Evolutionary conservation across 495 filamentous ascomycete species (phyloP).

Genomic region (Pyrenopolyporus hunteri): DNA sequence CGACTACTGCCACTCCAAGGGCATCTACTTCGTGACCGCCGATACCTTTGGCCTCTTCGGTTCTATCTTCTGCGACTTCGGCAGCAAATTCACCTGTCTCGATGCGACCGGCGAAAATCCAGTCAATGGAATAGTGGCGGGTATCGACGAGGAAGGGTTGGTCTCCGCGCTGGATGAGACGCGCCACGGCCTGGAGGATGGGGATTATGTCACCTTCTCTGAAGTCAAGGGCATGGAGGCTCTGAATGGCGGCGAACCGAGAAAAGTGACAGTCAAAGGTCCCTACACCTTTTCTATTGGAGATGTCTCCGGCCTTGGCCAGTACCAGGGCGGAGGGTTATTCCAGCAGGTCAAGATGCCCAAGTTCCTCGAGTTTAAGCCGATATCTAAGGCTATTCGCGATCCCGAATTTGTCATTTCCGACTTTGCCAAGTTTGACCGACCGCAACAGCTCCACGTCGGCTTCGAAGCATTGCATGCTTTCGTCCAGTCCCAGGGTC

Average conservation of each 20-base stretch:
- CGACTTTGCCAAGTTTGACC: slow-evolving; percentile 96
- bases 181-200: slow-evolving; percentile 93
- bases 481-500: slow-evolving; percentile 73
- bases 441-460: slow-evolving; percentile 87
- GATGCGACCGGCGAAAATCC: slow-evolving; percentile 92
- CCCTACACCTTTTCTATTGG: slow-evolving; percentile 98
- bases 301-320: slow-evolving; percentile 83
- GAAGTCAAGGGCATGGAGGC: slow-evolving; percentile 93
- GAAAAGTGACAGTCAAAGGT: slow-evolving; percentile 90
- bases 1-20: slow-evolving; percentile 90
- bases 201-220: slow-evolving; percentile 92
- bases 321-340: slow-evolving; percentile 85
- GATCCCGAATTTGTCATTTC: slow-evolving; percentile 90
- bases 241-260: slow-evolving; percentile 79
- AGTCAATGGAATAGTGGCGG: slow-evolving; percentile 86
- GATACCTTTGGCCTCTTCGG: slow-evolving; percentile 96
- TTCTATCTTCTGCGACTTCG: slow-evolving; percentile 96
- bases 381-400: slow-evolving; percentile 73
- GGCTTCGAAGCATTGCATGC: slow-evolving; percentile 91
- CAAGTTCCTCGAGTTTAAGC: slow-evolving; percentile 88
- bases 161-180: slow-evolving; percentile 96
- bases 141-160: slow-evolving; percentile 83
- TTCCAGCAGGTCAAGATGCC: slow-evolving; percentile 98
- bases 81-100: slow-evolving; percentile 85
- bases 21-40: slow-evolving; percentile 84